A percentile compares a stretch with the other conserved stretches of the same genome.
Conservation (phyloP, 2,329 filamentous ascomycete species). For the Epichloe bromicola region DNA sequence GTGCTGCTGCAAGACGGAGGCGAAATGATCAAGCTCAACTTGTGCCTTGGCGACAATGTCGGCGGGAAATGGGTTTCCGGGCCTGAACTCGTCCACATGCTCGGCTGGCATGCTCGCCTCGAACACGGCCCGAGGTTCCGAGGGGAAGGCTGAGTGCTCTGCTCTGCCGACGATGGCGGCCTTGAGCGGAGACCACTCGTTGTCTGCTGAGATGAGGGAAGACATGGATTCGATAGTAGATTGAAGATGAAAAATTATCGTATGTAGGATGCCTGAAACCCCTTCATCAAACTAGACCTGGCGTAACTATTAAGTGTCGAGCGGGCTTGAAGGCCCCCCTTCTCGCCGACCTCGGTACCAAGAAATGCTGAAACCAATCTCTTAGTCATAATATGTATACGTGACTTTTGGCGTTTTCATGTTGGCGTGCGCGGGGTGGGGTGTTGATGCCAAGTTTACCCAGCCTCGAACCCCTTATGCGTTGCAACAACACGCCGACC, state of each 20-base stretch:
- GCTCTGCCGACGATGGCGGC: conserved; percentile 16
- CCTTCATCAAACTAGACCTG: not conserved
- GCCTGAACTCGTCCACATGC: conserved; percentile 8
- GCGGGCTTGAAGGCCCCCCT: too few species aligned
- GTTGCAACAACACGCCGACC: too few species aligned
- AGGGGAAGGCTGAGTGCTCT: conserved; percentile 13
- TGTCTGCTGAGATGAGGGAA: conserved; percentile 8
- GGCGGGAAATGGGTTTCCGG: conserved; percentile 11
- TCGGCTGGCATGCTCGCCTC: conserved; percentile 9
- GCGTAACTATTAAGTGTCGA: not conserved
- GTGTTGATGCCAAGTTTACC: too few species aligned
- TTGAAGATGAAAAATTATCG: too few species aligned
- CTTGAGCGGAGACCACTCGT: conserved; percentile 16
- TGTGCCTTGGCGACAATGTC: conserved; percentile 12
- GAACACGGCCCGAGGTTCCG: conserved; percentile 12
- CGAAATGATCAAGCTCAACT: conserved; percentile 14
- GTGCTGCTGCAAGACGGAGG: conserved; percentile 10
- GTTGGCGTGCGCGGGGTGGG: too few species aligned
- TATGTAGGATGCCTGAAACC: not conserved
- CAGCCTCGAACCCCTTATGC: too few species aligned
- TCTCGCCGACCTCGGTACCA: too few species aligned
- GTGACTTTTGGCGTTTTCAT: too few species aligned
- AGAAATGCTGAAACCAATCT: too few species aligned
- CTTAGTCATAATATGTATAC: too few species aligned
- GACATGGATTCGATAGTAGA: not conserved